A percentile compares a stretch with the other conserved stretches of the same genome.
These are phyloP conservation scores for Rhododendron ovatum DNA, from an alignment of 148 eudicot species.

Conservation along the genomic window DNA sequence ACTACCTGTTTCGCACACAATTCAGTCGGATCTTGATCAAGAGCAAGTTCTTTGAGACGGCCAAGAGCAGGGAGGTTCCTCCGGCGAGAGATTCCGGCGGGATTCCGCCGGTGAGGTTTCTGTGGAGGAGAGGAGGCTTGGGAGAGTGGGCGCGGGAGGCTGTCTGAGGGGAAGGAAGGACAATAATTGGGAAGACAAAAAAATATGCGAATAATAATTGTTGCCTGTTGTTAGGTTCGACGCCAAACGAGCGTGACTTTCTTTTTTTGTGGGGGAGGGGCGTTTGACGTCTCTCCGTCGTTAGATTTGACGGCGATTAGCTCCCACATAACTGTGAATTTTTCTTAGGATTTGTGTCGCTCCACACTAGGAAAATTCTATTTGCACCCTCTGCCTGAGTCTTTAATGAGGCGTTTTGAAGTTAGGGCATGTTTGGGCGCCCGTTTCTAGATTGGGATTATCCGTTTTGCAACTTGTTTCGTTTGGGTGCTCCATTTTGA, in stretches of 20 bases:
- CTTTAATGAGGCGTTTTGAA: not conserved
- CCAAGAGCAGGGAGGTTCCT: not conserved
- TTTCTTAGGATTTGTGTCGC: not conserved
- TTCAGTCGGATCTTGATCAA: constrained; percentile 4
- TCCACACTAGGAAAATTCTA: not conserved
- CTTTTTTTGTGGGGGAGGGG: not conserved
- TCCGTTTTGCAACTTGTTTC: no score
- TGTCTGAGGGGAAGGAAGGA: not conserved
- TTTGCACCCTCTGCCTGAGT: not conserved
- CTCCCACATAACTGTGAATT: constrained; percentile 1
- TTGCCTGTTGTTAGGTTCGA: constrained; percentile 17
- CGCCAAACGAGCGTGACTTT: not conserved
- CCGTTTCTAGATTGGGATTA: no score
- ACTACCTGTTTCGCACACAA: not conserved
- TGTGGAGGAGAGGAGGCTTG: not conserved
- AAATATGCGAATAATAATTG: constrained; percentile 15
- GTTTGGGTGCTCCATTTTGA: no score
- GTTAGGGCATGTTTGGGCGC: not conserved
- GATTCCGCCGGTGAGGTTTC: not conserved
- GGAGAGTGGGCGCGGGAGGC: not conserved
- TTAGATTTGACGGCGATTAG: constrained; percentile 29
- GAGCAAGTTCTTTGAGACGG: not conserved
- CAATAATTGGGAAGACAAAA: constrained; percentile 9
- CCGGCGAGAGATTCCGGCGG: constrained; percentile 9
- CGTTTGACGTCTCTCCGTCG: constrained; percentile 17